Evolutionary conservation across 2,329 filamentous ascomycete genomes (phyloP).

Genomic region (Biscogniauxia sp.): DNA sequence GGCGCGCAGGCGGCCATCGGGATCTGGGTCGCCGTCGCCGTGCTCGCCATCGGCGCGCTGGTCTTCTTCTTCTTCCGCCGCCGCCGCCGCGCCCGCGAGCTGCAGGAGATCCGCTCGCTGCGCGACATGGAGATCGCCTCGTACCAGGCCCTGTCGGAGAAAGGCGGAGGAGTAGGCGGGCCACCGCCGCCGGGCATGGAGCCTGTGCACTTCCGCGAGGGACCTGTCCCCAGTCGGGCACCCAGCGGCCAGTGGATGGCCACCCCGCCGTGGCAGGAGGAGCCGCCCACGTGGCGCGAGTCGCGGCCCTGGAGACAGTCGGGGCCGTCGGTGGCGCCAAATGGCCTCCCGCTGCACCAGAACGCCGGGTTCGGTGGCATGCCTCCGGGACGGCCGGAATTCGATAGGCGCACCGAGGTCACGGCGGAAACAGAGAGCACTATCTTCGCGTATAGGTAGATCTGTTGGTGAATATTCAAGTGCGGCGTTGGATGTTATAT

Average conservation of each 20-base stretch:
- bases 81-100: slow-evolving; percentile 8
- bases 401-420: slow-evolving; percentile 12
- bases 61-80: slow-evolving; percentile 17
- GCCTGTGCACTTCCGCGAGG: slow-evolving; percentile 11
- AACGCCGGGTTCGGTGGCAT: background rate
- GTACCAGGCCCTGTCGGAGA: slow-evolving; percentile 3
- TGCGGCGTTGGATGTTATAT: background rate
- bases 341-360: slow-evolving; percentile 10
- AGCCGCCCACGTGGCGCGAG: slow-evolving; percentile 20
- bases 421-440: slow-evolving; percentile 18
- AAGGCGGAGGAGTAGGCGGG: background rate
- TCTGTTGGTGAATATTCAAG: background rate
- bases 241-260: slow-evolving; percentile 22
- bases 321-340: slow-evolving; percentile 10
- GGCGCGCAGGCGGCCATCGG: slow-evolving; percentile 23
- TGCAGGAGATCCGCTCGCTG: slow-evolving; percentile 10
- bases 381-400: background rate
- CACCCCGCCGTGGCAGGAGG: slow-evolving; percentile 23
- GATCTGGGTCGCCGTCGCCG: slow-evolving; percentile 20
- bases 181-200: slow-evolving; percentile 10
- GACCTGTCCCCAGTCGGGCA: slow-evolving; percentile 2
- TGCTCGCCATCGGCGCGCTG: slow-evolving; percentile 11
- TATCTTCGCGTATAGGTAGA: slow-evolving; percentile 20
- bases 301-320: slow-evolving; percentile 22
- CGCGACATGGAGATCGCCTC: slow-evolving; percentile 19